phyloP scores from a whole-genome alignment of 768 basidiomycete species.

The Boletus sensibilis region DNA sequence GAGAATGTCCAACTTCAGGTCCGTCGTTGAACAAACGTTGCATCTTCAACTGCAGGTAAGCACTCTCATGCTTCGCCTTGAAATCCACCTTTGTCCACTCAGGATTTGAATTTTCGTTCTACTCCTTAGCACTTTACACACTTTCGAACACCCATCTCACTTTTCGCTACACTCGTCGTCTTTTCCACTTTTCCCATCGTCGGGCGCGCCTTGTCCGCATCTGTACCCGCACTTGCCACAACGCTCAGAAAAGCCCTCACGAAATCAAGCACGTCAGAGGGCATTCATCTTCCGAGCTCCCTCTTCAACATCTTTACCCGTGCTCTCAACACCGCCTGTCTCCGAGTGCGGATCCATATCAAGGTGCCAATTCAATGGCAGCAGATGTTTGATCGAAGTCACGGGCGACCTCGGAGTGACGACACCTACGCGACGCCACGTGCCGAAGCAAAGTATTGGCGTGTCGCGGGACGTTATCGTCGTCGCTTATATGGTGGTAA shows the following conservation, averaged over 20 bases:
- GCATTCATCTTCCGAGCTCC: neutral
- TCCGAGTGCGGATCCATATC: constrained; percentile 14
- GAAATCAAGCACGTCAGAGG: neutral
- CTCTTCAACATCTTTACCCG: constrained; percentile 13
- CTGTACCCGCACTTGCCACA: neutral
- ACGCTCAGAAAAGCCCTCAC: constrained; percentile 6
- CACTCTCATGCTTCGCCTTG: neutral
- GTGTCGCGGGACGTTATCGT: constrained; percentile 26
- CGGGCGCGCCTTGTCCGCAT: neutral
- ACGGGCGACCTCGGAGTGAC: neutral
- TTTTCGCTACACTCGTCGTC: constrained; percentile 10
- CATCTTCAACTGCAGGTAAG: constrained; percentile 12
- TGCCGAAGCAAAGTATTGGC: constrained; percentile 35
- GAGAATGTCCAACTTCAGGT: constrained; percentile 7
- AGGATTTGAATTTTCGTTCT: neutral
- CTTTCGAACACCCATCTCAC: constrained; percentile 1
- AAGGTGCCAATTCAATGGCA: constrained; percentile 10
- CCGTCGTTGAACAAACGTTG: constrained; percentile 10
- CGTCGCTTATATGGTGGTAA: constrained; percentile 28
- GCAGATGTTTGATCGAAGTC: neutral
- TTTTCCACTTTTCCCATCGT: constrained; percentile 11
- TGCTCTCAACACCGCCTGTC: constrained; percentile 15
- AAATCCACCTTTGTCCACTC: neutral
- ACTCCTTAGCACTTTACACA: constrained; percentile 1
- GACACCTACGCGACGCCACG: constrained; percentile 21